phyloP scores from a whole-genome alignment of 2,329 filamentous ascomycete genomes.

The Fusarium sarcochroum region DNA sequence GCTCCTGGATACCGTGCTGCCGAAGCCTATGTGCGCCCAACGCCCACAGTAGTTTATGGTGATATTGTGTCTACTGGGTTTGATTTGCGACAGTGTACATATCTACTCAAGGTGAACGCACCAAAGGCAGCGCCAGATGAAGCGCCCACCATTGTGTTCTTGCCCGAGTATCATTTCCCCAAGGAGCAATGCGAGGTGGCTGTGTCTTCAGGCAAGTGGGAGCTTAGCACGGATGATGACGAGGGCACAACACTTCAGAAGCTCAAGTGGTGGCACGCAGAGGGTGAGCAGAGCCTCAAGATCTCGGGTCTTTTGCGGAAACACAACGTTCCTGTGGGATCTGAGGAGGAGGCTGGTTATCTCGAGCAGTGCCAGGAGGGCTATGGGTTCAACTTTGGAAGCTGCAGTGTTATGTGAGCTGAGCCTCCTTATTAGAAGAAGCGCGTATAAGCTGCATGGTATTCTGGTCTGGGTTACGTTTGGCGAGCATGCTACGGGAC shows the following conservation, averaged over 20 bases:
- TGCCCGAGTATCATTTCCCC: constrained; percentile 95
- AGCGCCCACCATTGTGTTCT: constrained; percentile 83
- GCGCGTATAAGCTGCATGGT: constrained; percentile 2
- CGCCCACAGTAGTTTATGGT: constrained; percentile 82
- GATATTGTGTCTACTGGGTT: constrained; percentile 81
- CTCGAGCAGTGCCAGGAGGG: constrained; percentile 75
- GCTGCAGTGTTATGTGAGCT: constrained; percentile 67
- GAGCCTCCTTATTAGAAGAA: constrained; percentile 1
- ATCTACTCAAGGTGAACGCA: constrained; percentile 78
- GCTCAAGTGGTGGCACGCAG: constrained; percentile 92
- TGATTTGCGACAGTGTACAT: constrained; percentile 83
- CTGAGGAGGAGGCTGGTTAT: constrained; percentile 82
- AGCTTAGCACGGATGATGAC: constrained; percentile 80
- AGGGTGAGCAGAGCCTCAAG: constrained; percentile 84
- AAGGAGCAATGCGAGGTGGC: constrained; percentile 78
- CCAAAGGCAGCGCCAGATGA: constrained; percentile 71
- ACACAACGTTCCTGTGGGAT: constrained; percentile 68
- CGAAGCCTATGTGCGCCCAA: constrained; percentile 92
- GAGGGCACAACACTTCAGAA: constrained; percentile 79
- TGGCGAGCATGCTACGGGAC: constrained; percentile 4
- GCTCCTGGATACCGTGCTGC: constrained; percentile 86
- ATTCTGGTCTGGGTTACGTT: constrained; percentile 5
- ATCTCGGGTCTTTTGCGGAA: constrained; percentile 80
- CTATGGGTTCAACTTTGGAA: constrained; percentile 60
- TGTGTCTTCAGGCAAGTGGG: constrained; percentile 90